These are phyloP conservation scores for Coemansia sp. DNA, from an alignment of 192 early-diverging fungal species.

Conservation along the genomic window DNA sequence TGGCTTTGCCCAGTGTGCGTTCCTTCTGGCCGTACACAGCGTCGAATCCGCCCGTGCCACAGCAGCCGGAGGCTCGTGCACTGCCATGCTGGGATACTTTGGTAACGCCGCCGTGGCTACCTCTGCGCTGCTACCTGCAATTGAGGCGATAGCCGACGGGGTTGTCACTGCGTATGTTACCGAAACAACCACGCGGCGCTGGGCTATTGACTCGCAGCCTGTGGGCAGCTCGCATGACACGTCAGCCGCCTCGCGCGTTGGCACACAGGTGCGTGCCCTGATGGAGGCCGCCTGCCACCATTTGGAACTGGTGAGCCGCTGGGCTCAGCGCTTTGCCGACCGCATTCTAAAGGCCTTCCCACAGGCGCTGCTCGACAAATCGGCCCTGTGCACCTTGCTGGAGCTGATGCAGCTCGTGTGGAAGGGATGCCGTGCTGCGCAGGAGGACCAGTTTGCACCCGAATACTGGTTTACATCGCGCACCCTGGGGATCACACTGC, in stretches of 20 bases:
- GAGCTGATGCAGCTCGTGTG: conserved; percentile 81
- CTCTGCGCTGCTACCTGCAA: conserved; percentile 64
- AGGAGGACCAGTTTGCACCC: conserved; percentile 74
- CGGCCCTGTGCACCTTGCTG: conserved; percentile 64
- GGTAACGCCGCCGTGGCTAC: conserved; percentile 80
- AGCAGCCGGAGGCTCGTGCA: conserved; percentile 61
- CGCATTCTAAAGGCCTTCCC: conserved; percentile 63
- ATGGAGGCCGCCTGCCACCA: conserved; percentile 68
- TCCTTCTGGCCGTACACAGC: conserved; percentile 78
- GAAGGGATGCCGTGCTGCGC: conserved; percentile 72
- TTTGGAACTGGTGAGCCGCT: conserved; percentile 61
- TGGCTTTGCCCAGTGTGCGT: conserved; percentile 71
- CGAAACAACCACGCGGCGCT: conserved; percentile 33
- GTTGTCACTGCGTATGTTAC: conserved; percentile 34
- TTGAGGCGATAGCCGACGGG: conserved; percentile 77
- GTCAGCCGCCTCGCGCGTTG: conserved; percentile 7
- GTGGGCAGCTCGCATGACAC: not conserved
- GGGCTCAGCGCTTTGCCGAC: conserved; percentile 62
- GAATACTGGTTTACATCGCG: conserved; percentile 64
- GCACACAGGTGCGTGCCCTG: conserved; percentile 57
- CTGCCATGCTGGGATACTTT: conserved; percentile 77
- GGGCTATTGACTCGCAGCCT: conserved; percentile 27
- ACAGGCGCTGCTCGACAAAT: conserved; percentile 73
- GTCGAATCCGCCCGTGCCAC: conserved; percentile 74
- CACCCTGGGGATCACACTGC: conserved; percentile 60